Evolutionary conservation across 495 filamentous ascomycete species (phyloP).

Genomic region (Hypoxylon rickii): DNA sequence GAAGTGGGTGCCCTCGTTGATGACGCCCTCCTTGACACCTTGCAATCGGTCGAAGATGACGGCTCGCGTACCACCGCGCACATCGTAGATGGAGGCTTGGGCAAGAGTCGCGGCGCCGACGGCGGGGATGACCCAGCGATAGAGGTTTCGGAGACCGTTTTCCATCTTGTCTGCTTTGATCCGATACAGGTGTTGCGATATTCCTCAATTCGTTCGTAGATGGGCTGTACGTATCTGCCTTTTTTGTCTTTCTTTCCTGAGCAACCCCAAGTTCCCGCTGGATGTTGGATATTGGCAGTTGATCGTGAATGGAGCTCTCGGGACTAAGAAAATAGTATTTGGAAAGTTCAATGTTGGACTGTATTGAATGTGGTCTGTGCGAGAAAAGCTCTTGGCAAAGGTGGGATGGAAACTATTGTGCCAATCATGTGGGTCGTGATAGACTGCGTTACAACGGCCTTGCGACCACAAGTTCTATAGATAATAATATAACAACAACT

Average conservation of each 20-base stretch:
- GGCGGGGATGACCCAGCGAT: slow-evolving; percentile 72
- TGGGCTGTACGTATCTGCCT: background rate
- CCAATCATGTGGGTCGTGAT: too few species aligned
- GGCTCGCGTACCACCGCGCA: slow-evolving; percentile 88
- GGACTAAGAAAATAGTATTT: slow-evolving; percentile 7
- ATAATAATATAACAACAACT: background rate
- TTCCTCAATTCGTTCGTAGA: background rate
- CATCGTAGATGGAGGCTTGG: slow-evolving; percentile 90
- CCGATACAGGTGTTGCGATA: too few species aligned
- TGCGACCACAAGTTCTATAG: too few species aligned
- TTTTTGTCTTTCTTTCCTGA: background rate
- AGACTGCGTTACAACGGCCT: too few species aligned
- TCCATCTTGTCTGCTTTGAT: slow-evolving; percentile 29
- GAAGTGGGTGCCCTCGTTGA: slow-evolving; percentile 98
- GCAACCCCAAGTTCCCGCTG: background rate
- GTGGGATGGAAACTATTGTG: too few species aligned
- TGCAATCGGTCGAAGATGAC: slow-evolving; percentile 97
- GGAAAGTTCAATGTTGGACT: background rate
- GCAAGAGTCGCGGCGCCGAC: slow-evolving; percentile 64
- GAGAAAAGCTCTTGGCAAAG: background rate
- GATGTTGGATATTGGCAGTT: too few species aligned
- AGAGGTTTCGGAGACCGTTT: slow-evolving; percentile 46
- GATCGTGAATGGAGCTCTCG: slow-evolving; percentile 25
- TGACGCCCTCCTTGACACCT: slow-evolving; percentile 89
- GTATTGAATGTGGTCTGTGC: too few species aligned